Conservation (phyloP, 1,284 basidiomycete species). For the Pholiota adiposa region DNA sequence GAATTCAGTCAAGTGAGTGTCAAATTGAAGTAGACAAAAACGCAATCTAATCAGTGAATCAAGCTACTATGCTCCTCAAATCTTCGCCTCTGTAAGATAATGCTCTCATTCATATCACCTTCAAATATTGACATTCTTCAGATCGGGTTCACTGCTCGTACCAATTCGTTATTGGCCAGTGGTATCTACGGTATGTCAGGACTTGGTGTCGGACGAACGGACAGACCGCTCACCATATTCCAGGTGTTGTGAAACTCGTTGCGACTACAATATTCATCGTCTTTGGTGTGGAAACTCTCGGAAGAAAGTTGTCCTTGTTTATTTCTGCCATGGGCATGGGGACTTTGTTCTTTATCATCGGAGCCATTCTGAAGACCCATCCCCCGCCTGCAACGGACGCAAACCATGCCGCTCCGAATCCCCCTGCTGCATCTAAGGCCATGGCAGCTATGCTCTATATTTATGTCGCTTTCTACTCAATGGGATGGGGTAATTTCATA, state of each 20-base stretch:
- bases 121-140: conserved; percentile 6
- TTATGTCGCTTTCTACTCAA: conserved; percentile 77
- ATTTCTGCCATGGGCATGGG: conserved; percentile 85
- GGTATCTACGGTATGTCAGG: conserved; percentile 69
- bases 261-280: conserved; percentile 58
- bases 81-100: conserved; percentile 61
- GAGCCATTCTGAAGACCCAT: conserved; percentile 76
- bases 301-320: conserved; percentile 71
- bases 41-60: conserved; percentile 44
- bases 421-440: conserved; percentile 58
- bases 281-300: conserved; percentile 75
- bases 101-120: neutral
- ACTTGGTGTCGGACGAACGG: neutral
- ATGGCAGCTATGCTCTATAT: conserved; percentile 82
- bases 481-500: conserved; percentile 48
- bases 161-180: conserved; percentile 73
- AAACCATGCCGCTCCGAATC: conserved; percentile 29
- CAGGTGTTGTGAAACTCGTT: conserved; percentile 67
- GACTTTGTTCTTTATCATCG: conserved; percentile 76
- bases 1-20: conserved; percentile 62
- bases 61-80: conserved; percentile 79
- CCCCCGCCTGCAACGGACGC: conserved; percentile 46
- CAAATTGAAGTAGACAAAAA: neutral
- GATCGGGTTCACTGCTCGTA: conserved; percentile 69
- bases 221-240: neutral